Base-by-base conservation (phyloP, 2,329 filamentous ascomycete genomes). In the Diplocarpon rosae region DNA sequence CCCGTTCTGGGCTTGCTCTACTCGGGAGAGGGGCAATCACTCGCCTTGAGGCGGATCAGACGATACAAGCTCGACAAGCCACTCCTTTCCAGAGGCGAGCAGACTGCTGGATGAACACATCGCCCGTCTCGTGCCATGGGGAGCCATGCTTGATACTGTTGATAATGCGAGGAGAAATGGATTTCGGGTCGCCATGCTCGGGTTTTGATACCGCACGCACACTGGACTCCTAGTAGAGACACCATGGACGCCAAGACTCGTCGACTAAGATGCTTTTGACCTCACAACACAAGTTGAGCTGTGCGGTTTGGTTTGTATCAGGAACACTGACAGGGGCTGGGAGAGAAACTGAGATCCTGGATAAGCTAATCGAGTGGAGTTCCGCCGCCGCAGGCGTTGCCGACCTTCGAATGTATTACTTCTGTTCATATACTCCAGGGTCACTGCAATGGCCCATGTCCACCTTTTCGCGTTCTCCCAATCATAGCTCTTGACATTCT, bases 361-460 rank as follows among this genome's bases (percentile, higher is more conserved):
- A 46, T 57, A 59, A 48, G 54, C 51, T 51, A 51, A 48, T 50
- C 51, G 41, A 55, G 39, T 55, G 50, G 52, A 48, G 41, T 51
- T 51, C 46, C 43, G 36, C 42, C 46, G 47, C 48, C 42, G 50
- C 54, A 56, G 54, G 52, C 53, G 42, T 51, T 63, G 66, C 64
- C 64, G 63, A 55, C 58, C 60, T 59, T 60, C 59, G 51, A 60
- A 58, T 32, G 47, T 56, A 52, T 59, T 66, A 66, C 64, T 63
- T 69, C 66, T 24, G 20, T 7, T 71, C 66, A 71, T 72, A 72
- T 72, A 59, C 68, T 66, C 65, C 61, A 61, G 65, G 65, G 63
- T 67, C 62, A 55, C 66, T 68, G 68, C 69, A 67, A 66, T 65
- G 66, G 66, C 68, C 67, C 65, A 68, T 66, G 56, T 56, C 53